Evolutionary conservation across 2,329 filamentous ascomycete species (phyloP).

Genomic region (Colletotrichum sp.): DNA sequence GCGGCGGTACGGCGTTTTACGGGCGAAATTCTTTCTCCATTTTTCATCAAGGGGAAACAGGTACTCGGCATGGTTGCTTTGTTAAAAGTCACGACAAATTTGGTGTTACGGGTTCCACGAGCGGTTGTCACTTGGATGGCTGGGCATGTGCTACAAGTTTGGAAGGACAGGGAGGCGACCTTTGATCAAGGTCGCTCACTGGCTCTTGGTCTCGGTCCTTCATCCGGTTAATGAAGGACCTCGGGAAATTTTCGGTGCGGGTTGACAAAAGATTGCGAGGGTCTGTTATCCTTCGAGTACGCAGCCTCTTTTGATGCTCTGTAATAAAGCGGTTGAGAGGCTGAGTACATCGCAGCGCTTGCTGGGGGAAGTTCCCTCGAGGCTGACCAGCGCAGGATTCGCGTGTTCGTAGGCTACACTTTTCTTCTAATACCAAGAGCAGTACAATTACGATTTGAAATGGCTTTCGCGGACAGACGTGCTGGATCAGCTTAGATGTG

Average conservation of each 20-base stretch:
- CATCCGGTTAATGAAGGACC: neutral
- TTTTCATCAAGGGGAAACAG: neutral
- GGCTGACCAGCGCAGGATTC: neutral
- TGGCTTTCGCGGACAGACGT: neutral
- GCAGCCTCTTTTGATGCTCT: neutral
- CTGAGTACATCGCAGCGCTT: neutral
- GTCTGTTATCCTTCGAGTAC: neutral
- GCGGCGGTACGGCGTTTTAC: slow-evolving; percentile 14
- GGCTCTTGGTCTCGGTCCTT: neutral
- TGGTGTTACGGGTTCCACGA: neutral
- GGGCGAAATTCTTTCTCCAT: neutral
- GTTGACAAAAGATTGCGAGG: neutral
- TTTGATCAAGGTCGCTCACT: neutral
- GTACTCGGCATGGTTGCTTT: neutral
- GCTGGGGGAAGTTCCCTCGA: neutral
- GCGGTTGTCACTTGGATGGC: neutral
- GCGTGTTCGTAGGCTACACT: neutral
- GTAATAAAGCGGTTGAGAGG: neutral
- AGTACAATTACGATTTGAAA: neutral
- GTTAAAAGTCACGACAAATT: slow-evolving; percentile 1
- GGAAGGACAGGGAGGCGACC: neutral
- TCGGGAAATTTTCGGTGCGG: neutral
- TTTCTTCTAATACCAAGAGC: neutral
- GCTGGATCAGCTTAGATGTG: neutral
- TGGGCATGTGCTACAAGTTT: neutral